Base-by-base conservation (phyloP, 495 filamentous ascomycete genomes). In the Tuber brumale region DNA sequence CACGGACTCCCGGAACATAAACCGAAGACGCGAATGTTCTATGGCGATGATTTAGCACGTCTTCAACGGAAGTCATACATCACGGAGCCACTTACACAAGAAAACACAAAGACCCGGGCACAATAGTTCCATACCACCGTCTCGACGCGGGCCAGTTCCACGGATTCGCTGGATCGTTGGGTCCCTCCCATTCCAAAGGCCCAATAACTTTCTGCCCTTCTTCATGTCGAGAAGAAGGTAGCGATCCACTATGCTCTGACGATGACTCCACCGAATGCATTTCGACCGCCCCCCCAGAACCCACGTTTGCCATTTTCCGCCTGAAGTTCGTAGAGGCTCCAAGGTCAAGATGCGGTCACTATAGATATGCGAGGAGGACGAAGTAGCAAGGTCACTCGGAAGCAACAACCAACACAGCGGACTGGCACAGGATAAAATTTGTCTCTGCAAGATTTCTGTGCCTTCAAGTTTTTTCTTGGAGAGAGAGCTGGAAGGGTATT, bases 71-170 rank as follows among this genome's bases (percentile, higher is more conserved):
- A 35, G 48, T 14, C 27, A n/a, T 21, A 61, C 37, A 70, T 41
- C 51, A 27, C 37, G 42, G 61, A 70, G 31, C 57, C 74, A 81
- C 81, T 48, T 74, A 83, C 81, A 83, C 81, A 69, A 83, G 81
- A 71, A 83, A 76, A 72, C 81, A 83, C 46, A 82, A 80, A 69
- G 74, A 74, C 10, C 81, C 81, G 73, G 81, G 81, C 19, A 83
- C 81, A 61, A 83, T 70, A n/a, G 81, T 83, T 57, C 81, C 81
- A 73, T 79, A 83, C 81, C 81, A 83, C 74, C 88, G 85, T 77
- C 87, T 89, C 79, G 84, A 83, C 44, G 79, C 75, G 18, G 89
- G 83, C 89, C 90, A 91, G 82, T 91, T 91, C 77, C 86, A 85
- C 7, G 90, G 89, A 78, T 90, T 90, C n/a, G 85, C 83, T 12